These are phyloP conservation scores for Sphaerostilbella broomeana DNA, from an alignment of 2,329 filamentous ascomycete genomes.

Conservation along the genomic window DNA sequence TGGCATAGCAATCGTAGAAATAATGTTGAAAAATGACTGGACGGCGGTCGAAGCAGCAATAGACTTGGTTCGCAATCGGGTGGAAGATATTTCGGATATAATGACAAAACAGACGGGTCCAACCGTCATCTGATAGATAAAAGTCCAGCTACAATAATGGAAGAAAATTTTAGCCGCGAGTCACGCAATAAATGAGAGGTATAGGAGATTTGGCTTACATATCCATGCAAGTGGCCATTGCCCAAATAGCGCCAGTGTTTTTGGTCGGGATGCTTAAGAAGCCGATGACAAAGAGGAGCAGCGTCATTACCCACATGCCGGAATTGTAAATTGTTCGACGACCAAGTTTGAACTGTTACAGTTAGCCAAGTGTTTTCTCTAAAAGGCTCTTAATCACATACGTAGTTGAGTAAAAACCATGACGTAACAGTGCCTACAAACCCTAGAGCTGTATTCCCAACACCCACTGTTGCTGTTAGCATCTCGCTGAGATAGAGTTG, in stretches of 20 bases:
- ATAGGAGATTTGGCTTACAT: constrained; percentile 15
- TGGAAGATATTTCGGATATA: constrained; percentile 33
- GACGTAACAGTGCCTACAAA: constrained; percentile 36
- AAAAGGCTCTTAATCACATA: neutral
- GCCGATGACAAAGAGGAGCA: constrained; percentile 37
- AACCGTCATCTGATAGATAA: constrained; percentile 35
- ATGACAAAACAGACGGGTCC: constrained; percentile 38
- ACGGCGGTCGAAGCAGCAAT: constrained; percentile 25
- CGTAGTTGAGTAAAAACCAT: constrained; percentile 33
- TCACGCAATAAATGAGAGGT: too few species aligned
- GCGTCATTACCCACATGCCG: constrained; percentile 23
- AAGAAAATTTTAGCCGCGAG: neutral
- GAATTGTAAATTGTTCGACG: constrained; percentile 34
- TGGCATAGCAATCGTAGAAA: constrained; percentile 23
- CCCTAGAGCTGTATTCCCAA: constrained; percentile 35
- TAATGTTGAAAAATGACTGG: constrained; percentile 19
- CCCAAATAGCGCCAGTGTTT: constrained; percentile 28
- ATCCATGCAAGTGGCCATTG: constrained; percentile 32
- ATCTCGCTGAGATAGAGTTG: neutral
- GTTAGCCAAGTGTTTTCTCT: neutral
- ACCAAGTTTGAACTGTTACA: constrained; percentile 23
- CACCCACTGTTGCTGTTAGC: constrained; percentile 15
- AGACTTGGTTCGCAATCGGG: constrained; percentile 27
- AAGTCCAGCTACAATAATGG: constrained; percentile 26
- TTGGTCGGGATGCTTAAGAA: constrained; percentile 30